These are phyloP conservation scores for Curvularia lunata DNA, from an alignment of 2,329 filamentous ascomycete genomes.

Conservation along the genomic window DNA sequence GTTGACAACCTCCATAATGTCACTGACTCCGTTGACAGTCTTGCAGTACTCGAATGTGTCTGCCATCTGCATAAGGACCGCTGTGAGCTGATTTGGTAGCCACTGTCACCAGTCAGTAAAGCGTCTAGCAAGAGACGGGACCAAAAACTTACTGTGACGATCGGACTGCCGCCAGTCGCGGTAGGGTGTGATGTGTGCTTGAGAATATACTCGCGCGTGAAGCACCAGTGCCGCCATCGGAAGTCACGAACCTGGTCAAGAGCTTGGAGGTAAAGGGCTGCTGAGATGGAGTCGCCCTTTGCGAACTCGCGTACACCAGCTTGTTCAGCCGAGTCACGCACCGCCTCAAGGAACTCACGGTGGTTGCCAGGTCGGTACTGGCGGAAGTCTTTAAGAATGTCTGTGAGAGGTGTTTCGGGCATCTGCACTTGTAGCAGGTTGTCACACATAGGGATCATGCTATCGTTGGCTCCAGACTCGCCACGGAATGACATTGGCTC, in stretches of 20 bases:
- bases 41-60: slow-evolving; percentile 60
- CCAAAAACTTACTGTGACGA: slow-evolving; percentile 65
- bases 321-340: slow-evolving; percentile 60
- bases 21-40: slow-evolving; percentile 57
- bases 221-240: slow-evolving; percentile 85
- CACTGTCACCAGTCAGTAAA: slow-evolving; percentile 54
- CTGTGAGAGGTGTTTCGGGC: slow-evolving; percentile 86
- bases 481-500: slow-evolving; percentile 83
- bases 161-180: slow-evolving; percentile 80
- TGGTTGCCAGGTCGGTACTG: slow-evolving; percentile 89
- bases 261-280: slow-evolving; percentile 55
- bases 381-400: slow-evolving; percentile 87
- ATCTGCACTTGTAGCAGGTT: slow-evolving; percentile 85
- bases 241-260: slow-evolving; percentile 81
- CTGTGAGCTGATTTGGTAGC: slow-evolving; percentile 80
- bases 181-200: slow-evolving; percentile 78
- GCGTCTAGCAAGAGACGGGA: not conserved
- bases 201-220: slow-evolving; percentile 82
- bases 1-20: slow-evolving; percentile 71
- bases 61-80: slow-evolving; percentile 74
- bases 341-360: slow-evolving; percentile 79
- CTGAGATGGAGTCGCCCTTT: slow-evolving; percentile 66
- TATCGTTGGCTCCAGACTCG: slow-evolving; percentile 92
- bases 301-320: slow-evolving; percentile 66
- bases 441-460: slow-evolving; percentile 89